Evolutionary conservation across 1,284 basidiomycete species (phyloP), one percentile per base, ranked within the genome.

Genomic region (Papiliotrema fonsecae): DNA sequence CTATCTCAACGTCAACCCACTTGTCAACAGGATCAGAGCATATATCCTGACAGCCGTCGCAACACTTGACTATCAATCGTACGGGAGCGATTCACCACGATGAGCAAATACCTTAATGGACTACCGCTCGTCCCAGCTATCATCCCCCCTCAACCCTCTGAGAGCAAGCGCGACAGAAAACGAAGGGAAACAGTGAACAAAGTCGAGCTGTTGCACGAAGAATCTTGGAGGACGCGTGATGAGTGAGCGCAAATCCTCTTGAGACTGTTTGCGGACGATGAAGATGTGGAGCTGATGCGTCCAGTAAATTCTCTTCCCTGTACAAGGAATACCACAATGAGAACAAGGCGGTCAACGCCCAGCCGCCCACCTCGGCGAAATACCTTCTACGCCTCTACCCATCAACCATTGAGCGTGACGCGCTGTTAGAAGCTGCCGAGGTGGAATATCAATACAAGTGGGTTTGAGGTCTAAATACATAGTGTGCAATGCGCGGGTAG

Each of bases 81-180:
- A n/a, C n/a, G n/a, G n/a, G n/a, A n/a, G n/a, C n/a, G n/a, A n/a
- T n/a, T n/a, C 42, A 31, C 24, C n/a, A 18, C 42, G 18, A 14
- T 9, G 11, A 30, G 9, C 6, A 21, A 24, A 45, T 45, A 34
- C 32, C 14, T 45, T 18, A 24, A 31, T 14, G 28, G 28, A 19
- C 13, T 35, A 25, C 32, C 21, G 31, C 10, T 24, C 24, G 26
- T 11, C 3, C 65, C 64, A 14, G 65, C 54, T 24, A 64, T 70
- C 38, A 52, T 72, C 16, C 67, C 67, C 6, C 65, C 68, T 0
- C 62, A 64, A 49, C 54, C 59, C 32, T 46, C 61, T 5, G 72
- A 75, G 57, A 72, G 64, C 41, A 77, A 78, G 60, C 65, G 76
- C n/a, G 76, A 77, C 56, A 71, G 75, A 60, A 75, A 77, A 55